Evolutionary conservation across 2,329 filamentous ascomycete genomes (phyloP).

Genomic region (Fusarium anguioides): DNA sequence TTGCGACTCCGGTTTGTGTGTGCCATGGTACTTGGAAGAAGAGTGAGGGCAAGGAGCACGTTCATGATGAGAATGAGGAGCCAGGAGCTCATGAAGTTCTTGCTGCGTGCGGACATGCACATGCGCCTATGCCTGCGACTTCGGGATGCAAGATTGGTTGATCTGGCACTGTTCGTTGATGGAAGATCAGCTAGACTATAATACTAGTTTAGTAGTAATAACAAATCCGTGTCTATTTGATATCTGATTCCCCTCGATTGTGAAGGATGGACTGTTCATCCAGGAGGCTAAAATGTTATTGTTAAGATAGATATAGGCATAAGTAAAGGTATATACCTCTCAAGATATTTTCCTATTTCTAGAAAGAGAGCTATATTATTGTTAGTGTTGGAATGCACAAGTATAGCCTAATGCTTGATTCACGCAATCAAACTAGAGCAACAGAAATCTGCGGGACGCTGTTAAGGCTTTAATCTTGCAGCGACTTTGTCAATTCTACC

Average conservation of each 20-base stretch:
- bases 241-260: too few relatives aligned
- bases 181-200: too few relatives aligned
- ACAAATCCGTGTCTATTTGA: background rate
- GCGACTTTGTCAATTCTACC: background rate
- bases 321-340: too few relatives aligned
- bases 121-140: background rate
- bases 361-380: too few relatives aligned
- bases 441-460: too few relatives aligned
- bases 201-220: background rate
- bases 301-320: too few relatives aligned
- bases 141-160: background rate
- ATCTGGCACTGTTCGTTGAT: fast-evolving
- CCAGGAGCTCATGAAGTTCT: background rate
- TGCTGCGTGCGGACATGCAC: background rate
- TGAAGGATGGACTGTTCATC: too few relatives aligned
- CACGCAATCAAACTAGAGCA: too few relatives aligned
- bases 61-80: background rate
- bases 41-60: background rate
- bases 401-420: too few relatives aligned
- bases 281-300: too few relatives aligned
- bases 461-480: background rate
- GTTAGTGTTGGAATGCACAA: too few relatives aligned
- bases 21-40: background rate
- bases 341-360: too few relatives aligned
- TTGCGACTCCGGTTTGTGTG: conserved; percentile 9